A percentile compares a stretch with the other conserved stretches of the same genome.
Conservation (phyloP, 2,329 filamentous ascomycete species). For the Elsinoe fawcettii region DNA sequence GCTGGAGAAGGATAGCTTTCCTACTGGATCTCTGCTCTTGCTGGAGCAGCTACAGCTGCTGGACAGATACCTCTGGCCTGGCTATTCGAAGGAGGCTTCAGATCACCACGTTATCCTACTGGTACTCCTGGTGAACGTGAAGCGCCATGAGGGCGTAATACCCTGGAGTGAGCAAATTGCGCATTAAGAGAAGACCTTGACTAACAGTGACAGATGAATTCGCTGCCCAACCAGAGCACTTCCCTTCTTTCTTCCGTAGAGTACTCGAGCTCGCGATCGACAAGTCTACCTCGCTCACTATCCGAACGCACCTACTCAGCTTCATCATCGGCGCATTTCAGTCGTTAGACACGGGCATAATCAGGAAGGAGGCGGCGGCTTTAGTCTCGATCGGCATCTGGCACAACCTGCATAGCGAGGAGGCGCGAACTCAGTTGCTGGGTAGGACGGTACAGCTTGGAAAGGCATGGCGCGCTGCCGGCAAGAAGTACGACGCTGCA, state of each 20-base stretch:
- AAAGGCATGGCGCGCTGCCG: slow-evolving; percentile 84
- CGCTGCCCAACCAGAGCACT: slow-evolving; percentile 66
- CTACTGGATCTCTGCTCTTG: slow-evolving; percentile 66
- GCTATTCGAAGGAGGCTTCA: slow-evolving; percentile 78
- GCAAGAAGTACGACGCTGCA: slow-evolving; percentile 77
- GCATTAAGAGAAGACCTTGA: slow-evolving; percentile 28
- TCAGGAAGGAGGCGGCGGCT: slow-evolving; percentile 93
- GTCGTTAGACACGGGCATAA: slow-evolving; percentile 77
- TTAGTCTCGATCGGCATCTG: slow-evolving; percentile 91
- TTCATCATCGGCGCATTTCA: slow-evolving; percentile 92
- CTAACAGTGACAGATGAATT: slow-evolving; percentile 55
- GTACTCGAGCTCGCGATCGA: slow-evolving; percentile 75
- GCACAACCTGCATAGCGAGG: slow-evolving; percentile 81
- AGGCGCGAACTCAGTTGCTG: slow-evolving; percentile 63
- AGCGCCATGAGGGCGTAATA: slow-evolving; percentile 76
- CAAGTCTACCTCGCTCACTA: slow-evolving; percentile 34
- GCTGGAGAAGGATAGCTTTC: slow-evolving; percentile 73
- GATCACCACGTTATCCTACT: slow-evolving; percentile 88
- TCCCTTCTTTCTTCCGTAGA: slow-evolving; percentile 82
- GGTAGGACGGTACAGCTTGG: slow-evolving; percentile 65
- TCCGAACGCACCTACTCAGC: slow-evolving; percentile 70
- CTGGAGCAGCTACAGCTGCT: slow-evolving; percentile 86
- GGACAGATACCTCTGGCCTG: slow-evolving; percentile 93
- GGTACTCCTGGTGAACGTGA: slow-evolving; percentile 77
- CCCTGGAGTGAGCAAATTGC: slow-evolving; percentile 60